phyloP scores from a whole-genome alignment of 371 early-diverging fungal genomes.

The Batrachochytrium dendrobatidis region DNA sequence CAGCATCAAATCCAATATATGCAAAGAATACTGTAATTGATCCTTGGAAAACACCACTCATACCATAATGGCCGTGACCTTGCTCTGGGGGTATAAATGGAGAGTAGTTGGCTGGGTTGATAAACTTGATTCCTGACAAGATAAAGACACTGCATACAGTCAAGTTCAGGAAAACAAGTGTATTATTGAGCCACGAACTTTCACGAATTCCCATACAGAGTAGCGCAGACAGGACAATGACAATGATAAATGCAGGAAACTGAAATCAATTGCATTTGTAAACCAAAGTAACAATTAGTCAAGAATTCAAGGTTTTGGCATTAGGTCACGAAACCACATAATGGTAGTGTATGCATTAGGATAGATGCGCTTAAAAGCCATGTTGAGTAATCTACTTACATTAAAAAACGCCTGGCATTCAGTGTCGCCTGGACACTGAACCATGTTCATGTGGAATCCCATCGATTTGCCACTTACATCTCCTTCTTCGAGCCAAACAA shows the following conservation, averaged over 20 bases:
- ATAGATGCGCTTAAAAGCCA: too few species aligned
- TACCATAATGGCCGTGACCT: conserved; percentile 15
- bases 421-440: background rate
- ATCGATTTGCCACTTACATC: background rate
- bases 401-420: conserved; percentile 48
- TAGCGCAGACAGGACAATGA: conserved; percentile 48
- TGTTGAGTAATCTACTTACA: too few species aligned
- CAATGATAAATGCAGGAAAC: conserved; percentile 19
- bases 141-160: conserved; percentile 71
- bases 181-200: conserved; percentile 61
- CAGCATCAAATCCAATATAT: conserved; percentile 84
- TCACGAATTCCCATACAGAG: conserved; percentile 68
- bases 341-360: too few species aligned
- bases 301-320: too few species aligned
- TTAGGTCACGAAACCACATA: too few species aligned
- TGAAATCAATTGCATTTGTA: too few species aligned
- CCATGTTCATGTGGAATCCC: conserved; percentile 7
- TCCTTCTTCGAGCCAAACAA: conserved; percentile 14
- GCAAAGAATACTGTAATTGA: conserved; percentile 81
- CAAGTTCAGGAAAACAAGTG: conserved; percentile 67
- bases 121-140: conserved; percentile 52
- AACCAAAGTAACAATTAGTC: too few species aligned
- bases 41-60: conserved; percentile 56
- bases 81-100: conserved; percentile 72
- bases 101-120: conserved; percentile 59